Conservation (phyloP, 148 eudicot genomes). For the Fagopyrum tataricum region DNA sequence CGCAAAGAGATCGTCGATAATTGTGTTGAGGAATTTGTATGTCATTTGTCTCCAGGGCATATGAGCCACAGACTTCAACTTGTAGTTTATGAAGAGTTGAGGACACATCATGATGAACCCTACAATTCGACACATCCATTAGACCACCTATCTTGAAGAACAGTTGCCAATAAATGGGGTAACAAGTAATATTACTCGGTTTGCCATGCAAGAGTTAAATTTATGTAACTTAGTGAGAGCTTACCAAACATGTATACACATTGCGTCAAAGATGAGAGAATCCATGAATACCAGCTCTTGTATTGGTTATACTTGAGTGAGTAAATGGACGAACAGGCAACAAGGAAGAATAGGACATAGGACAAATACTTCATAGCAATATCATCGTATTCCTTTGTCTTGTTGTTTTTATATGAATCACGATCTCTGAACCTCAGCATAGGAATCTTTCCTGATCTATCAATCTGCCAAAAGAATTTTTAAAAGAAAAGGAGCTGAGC, state of each 20-base stretch:
- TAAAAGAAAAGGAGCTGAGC: neutral
- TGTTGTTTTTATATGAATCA: conserved; percentile 83
- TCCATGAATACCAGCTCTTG: conserved; percentile 98
- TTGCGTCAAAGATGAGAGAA: conserved; percentile 90
- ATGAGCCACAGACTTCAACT: conserved; percentile 94
- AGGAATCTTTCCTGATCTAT: conserved; percentile 82
- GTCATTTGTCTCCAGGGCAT: conserved; percentile 99
- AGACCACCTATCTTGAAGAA: neutral
- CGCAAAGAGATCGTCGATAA: conserved; percentile 95
- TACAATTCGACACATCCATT: conserved; percentile 19
- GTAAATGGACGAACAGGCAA: conserved; percentile 70
- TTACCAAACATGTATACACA: conserved; percentile 99
- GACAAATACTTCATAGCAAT: conserved; percentile 95
- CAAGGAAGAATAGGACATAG: conserved; percentile 77
- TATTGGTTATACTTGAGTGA: conserved; percentile 91
- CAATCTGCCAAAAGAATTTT: conserved; percentile 41
- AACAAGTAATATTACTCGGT: neutral
- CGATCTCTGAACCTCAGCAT: conserved; percentile 83
- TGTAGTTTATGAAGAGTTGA: conserved; percentile 92
- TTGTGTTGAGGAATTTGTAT: conserved; percentile 95
- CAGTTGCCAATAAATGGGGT: neutral
- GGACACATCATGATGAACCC: conserved; percentile 99
- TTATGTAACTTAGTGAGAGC: conserved; percentile 12
- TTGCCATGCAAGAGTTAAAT: neutral
- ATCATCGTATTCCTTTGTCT: conserved; percentile 98